Percentiles rank a stretch among this genome's conserved stretches.
These are phyloP conservation scores for Magnolia changhungtana DNA, from an alignment of 164 flowering plant species.

Conservation along the genomic window DNA sequence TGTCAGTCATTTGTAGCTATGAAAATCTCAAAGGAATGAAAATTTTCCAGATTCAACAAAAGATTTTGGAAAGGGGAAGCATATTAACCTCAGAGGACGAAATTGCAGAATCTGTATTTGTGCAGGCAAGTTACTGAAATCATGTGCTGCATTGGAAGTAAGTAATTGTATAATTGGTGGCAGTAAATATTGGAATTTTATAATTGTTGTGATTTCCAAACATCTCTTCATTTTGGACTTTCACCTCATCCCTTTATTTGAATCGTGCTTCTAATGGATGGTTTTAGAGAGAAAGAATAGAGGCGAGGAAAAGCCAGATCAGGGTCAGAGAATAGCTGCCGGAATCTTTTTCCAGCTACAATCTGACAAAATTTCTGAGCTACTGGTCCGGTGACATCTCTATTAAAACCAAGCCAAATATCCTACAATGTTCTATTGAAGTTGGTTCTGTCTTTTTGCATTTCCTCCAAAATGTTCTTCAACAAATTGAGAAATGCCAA, in stretches of 20 bases:
- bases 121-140: conserved; percentile 51
- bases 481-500: neutral
- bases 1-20: neutral
- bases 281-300: no score
- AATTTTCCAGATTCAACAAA: conserved; percentile 63
- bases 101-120: conserved; percentile 86
- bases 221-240: no score
- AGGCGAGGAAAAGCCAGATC: no score
- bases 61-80: conserved; percentile 62
- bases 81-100: conserved; percentile 71
- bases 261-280: neutral
- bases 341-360: no score
- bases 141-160: neutral
- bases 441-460: neutral
- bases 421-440: neutral
- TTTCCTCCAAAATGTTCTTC: neutral
- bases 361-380: no score
- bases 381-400: neutral
- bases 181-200: neutral
- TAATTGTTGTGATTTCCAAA: neutral
- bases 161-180: neutral
- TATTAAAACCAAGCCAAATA: neutral
- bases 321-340: no score
- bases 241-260: neutral
- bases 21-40: neutral